Evolutionary conservation across 2,329 filamentous ascomycete species (phyloP), one percentile per base, ranked within the genome.

Genomic region (Hypoxylon sp.): DNA sequence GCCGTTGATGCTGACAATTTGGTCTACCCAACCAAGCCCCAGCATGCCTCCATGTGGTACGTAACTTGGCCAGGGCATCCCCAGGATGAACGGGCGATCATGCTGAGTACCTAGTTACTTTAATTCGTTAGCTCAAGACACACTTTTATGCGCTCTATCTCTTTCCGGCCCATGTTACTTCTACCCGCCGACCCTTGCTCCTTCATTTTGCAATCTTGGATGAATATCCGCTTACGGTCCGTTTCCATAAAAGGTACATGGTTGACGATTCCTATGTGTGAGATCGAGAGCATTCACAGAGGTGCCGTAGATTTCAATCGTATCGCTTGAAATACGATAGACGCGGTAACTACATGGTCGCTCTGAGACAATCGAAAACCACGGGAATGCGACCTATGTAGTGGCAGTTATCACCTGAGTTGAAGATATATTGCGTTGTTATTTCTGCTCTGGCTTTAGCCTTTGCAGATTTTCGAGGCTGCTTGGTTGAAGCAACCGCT

Each of bases 121-220:
- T 18, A 33, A 53, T 49, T 42, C 38, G 49, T 42, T n/a, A 38
- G 53, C 45, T 62, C 44, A 28, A 61, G 53, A 64, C 53, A 62
- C 22, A 36, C 32, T 33, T 61, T 58, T 54, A 42, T 40, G 53
- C 45, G 53, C 58, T 51, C 36, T 14, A 48, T 64, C 36, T 59
- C 53, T 61, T 50, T 32, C 42, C 42, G 16, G 44, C 14, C 55
- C 18, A 63, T 61, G 56, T 64, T 24, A 61, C 45, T 53, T 32
- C 46, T 65, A 66, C 63, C 65, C 59, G 55, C 65, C 45, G 28
- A 60, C 67, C 62, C 64, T 51, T 61, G 67, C 51, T 59, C 44
- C 46, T 59, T 62, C 44, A 51, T 53, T 57, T 62, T 52, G 61
- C 46, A 71, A 71, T 71, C 69, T 70, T 70, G 69, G 69, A 68